phyloP scores from a whole-genome alignment of 176 grass and related monocot species.

The Tillandsia fasciculata region DNA sequence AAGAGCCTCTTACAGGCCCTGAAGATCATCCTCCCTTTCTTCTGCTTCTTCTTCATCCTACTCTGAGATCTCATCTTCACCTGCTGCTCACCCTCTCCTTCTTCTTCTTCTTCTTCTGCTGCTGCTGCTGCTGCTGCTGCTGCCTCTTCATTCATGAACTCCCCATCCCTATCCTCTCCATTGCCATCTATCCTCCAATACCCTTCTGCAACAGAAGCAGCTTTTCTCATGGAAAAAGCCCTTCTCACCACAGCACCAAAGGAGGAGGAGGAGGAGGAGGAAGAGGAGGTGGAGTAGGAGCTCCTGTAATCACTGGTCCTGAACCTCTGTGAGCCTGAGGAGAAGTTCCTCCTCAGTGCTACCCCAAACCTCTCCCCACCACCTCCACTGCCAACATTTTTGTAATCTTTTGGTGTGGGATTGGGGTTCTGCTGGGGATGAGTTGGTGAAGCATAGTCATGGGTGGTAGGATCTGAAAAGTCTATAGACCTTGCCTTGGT shows the following conservation, averaged over 20 bases:
- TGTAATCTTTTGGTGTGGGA: background rate
- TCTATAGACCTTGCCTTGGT: background rate
- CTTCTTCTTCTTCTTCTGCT: background rate
- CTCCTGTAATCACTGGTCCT: constrained; percentile 11
- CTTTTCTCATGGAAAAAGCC: constrained; percentile 40
- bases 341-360: constrained; percentile 27
- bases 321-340: constrained; percentile 36
- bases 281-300: background rate
- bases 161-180: background rate
- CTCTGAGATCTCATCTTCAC: background rate
- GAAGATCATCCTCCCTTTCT: constrained; percentile 15
- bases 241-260: constrained; percentile 19
- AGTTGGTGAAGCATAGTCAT: background rate
- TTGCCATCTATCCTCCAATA: constrained; percentile 41
- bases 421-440: background rate
- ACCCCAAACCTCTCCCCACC: constrained; percentile 21
- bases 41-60: background rate
- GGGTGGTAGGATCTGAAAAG: constrained; percentile 11
- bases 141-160: background rate
- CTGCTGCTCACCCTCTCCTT: constrained; percentile 6
- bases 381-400: background rate
- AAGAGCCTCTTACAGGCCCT: constrained; percentile 37
- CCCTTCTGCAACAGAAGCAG: constrained; percentile 27
- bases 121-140: no score
- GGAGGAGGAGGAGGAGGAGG: background rate